These are phyloP conservation scores for Cudoniella acicularis DNA, from an alignment of 495 filamentous ascomycete species.

Conservation along the genomic window DNA sequence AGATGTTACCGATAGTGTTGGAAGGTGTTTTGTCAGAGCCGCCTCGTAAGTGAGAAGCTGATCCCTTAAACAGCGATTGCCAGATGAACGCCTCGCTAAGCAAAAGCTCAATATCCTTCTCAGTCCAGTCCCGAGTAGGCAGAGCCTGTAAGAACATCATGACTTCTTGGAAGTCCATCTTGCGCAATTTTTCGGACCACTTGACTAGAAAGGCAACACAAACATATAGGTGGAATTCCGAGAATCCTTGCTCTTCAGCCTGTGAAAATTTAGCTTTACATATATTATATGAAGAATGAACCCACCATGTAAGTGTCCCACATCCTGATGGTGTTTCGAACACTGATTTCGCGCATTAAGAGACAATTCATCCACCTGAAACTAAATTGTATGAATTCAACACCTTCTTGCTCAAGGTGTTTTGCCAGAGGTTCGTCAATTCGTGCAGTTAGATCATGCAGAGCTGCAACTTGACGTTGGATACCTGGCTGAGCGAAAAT, in stretches of 20 bases:
- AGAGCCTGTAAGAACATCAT: conserved; percentile 99
- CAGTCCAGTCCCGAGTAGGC: conserved; percentile 92
- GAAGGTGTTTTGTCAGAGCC: conserved; percentile 25
- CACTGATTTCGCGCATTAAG: conserved; percentile 93
- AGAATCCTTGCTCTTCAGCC: conserved; percentile 98
- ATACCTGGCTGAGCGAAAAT: conserved; percentile 97
- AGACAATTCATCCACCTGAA: conserved; percentile 99
- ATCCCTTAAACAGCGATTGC: conserved; percentile 89
- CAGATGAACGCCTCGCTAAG: conserved; percentile 95
- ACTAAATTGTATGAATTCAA: conserved; percentile 98
- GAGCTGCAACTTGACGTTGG: conserved; percentile 82
- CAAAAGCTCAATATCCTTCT: conserved; percentile 94
- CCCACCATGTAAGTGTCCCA: conserved; percentile 98
- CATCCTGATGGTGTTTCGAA: conserved; percentile 95
- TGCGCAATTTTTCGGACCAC: conserved; percentile 90
- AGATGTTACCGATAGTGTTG: conserved; percentile 4
- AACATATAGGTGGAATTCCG: conserved; percentile 95
- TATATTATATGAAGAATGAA: conserved; percentile 5
- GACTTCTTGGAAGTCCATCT: conserved; percentile 97
- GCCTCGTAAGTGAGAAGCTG: conserved; percentile 71
- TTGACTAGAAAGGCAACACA: conserved; percentile 98
- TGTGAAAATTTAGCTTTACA: conserved; percentile 35
- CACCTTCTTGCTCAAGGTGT: conserved; percentile 82
- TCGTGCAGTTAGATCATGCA: conserved; percentile 82
- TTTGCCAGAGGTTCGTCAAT: conserved; percentile 84